Evolutionary conservation across 176 grass and related monocot genomes (phyloP), one percentile per base, ranked within the genome.

Genomic region (Miscanthus lutarioriparius): DNA sequence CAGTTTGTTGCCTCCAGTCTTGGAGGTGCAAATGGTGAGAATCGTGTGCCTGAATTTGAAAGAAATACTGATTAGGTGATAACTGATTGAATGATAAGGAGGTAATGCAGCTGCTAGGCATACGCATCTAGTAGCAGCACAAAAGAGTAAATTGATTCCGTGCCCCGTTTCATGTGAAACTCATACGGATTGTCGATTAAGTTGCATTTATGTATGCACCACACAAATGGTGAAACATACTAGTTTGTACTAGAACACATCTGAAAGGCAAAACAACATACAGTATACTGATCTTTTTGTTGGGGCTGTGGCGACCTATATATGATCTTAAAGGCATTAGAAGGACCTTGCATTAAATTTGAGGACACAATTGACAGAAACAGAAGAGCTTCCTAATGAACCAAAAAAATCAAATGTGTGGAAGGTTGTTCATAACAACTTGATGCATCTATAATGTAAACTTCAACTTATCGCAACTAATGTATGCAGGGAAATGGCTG

Each of bases 1-100:
- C 93, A 95, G 80, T 23, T 90, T 9, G 86, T 90, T 9, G 86
- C 58, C 16, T 90, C 86, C 19, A 83, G 86, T 66, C 88, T 90
- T 10, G 81, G 64, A 12, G 84, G 36, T 36, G 79, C 12, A 71
- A 88, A 95, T 36, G 90, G 62, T 69, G 88, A 79, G 68, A 88
- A 92, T 65, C 88, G 83, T 76, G 90, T 65, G 30, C 93, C 93
- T 95, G 93, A 38, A 35, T 35, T 35, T 56, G 17, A 67, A 45
- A 76, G 49, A 9, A 66, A 75, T 45, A 33, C 30, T 54, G 39
- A 40, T 81, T 76, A 47, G 70, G 2, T 63, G 77, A 35, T 70
- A 63, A 48, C 45, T 48, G 45, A 48, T 7, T 19, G 1, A 63
- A 37, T 30, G 32, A 38, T 27, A 28, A n/a, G n/a, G 67, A 78